Conservation (phyloP, 2,329 filamentous ascomycete genomes). For the Stagonosporopsis tanaceti region DNA sequence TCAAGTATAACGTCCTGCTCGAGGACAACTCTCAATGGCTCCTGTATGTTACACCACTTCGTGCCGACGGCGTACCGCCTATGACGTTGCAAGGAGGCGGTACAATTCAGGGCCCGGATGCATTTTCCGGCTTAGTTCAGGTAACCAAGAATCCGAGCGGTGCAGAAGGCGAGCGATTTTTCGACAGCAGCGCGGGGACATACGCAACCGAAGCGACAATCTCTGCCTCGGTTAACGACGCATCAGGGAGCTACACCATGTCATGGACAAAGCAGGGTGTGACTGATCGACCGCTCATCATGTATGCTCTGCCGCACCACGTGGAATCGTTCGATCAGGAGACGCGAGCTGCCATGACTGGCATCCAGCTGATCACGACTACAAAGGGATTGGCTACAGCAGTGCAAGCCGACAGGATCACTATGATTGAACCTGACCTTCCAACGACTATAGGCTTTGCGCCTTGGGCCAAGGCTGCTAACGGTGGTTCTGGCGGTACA, state of each 20-base stretch:
- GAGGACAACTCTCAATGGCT: conserved; percentile 75
- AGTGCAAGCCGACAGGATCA: conserved; percentile 63
- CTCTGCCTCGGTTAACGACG: conserved; percentile 53
- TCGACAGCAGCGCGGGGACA: conserved; percentile 79
- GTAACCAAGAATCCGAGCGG: conserved; percentile 77
- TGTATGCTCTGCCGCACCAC: conserved; percentile 93
- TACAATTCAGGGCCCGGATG: conserved; percentile 68
- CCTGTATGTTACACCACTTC: conserved; percentile 74
- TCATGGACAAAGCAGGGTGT: conserved; percentile 75
- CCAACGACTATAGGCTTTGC: conserved; percentile 79
- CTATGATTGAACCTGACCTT: conserved; percentile 74
- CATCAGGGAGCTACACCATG: conserved; percentile 75
- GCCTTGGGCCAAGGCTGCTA: conserved; percentile 71
- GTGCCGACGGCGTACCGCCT: conserved; percentile 64
- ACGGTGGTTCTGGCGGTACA: conserved; percentile 47
- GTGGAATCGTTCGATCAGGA: conserved; percentile 73
- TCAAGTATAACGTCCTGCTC: conserved; percentile 32
- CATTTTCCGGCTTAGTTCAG: conserved; percentile 82
- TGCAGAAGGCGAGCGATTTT: conserved; percentile 67
- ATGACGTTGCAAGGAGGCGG: conserved; percentile 73
- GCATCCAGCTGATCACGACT: conserved; percentile 75
- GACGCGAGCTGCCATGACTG: conserved; percentile 59
- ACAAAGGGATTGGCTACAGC: conserved; percentile 86
- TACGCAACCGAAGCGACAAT: conserved; percentile 71
- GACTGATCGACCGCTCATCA: conserved; percentile 66